phyloP scores from a whole-genome alignment of 768 basidiomycete species.

The Auricularia sp. region DNA sequence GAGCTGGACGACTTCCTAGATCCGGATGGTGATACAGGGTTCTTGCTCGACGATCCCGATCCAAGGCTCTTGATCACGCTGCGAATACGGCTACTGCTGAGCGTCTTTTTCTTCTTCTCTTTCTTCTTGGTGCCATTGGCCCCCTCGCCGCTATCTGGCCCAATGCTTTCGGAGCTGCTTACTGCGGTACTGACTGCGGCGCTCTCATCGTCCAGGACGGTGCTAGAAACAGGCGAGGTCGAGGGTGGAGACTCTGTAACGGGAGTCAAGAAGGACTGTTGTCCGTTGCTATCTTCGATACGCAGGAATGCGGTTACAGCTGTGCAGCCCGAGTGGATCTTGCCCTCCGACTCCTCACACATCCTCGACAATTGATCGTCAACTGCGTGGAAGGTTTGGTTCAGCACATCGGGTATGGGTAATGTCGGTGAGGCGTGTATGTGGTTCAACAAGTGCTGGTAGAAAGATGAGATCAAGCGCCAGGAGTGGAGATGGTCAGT shows the following conservation, averaged over 20 bases:
- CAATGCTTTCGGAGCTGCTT: too few relatives aligned
- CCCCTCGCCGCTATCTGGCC: too few relatives aligned
- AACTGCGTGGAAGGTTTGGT: conserved; percentile 89
- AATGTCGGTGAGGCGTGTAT: conserved; percentile 52
- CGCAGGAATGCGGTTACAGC: conserved; percentile 94
- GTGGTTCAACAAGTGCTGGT: conserved; percentile 55
- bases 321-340: conserved; percentile 94
- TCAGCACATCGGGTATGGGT: conserved; percentile 79
- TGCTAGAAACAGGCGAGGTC: background rate
- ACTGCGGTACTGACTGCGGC: too few relatives aligned
- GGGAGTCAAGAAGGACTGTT: conserved; percentile 51
- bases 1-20: too few relatives aligned
- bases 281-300: conserved; percentile 70
- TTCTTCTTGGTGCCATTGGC: background rate
- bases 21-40: too few relatives aligned
- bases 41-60: background rate
- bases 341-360: conserved; percentile 72
- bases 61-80: background rate
- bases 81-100: too few relatives aligned
- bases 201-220: too few relatives aligned
- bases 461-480: conserved; percentile 8
- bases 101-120: too few relatives aligned
- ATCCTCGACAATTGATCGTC: conserved; percentile 74
- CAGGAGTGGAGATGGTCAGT: too few relatives aligned
- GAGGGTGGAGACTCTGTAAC: background rate